A percentile compares a stretch with the other conserved stretches of the same genome.
These are phyloP conservation scores for Cicer chorassanicum DNA, from an alignment of 306 rosid genomes.

Conservation along the genomic window DNA sequence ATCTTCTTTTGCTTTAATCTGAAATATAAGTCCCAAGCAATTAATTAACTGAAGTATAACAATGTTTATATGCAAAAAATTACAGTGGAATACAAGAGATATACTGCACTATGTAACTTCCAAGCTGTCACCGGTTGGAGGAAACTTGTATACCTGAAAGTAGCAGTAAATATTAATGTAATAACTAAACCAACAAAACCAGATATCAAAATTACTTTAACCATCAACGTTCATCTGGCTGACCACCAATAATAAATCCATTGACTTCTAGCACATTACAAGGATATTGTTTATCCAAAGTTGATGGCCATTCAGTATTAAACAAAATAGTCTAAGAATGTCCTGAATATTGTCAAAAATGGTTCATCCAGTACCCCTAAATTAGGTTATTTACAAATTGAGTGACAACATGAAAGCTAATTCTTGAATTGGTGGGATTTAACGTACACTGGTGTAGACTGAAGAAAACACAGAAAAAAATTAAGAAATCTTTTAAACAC, in stretches of 20 bases:
- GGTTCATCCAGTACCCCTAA: conserved; percentile 10
- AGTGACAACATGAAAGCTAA: background rate
- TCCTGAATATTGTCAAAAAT: background rate
- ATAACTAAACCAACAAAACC: conserved; percentile 2
- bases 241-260: conserved; percentile 8
- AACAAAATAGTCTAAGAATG: background rate
- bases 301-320: background rate
- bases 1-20: background rate
- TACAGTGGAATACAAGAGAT: background rate
- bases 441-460: background rate
- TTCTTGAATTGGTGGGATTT: background rate
- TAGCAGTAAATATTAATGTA: background rate
- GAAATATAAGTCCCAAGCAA: conserved; percentile 1
- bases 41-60: background rate
- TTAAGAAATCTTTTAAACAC: background rate
- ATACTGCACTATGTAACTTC: background rate
- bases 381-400: background rate
- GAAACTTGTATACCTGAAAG: conserved; percentile 26
- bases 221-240: background rate
- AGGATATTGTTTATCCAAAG: background rate
- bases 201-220: conserved; percentile 9
- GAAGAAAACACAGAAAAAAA: background rate
- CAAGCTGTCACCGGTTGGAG: conserved; percentile 8
- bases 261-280: conserved; percentile 1
- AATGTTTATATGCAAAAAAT: background rate